Evolutionary conservation across 345 rosid genomes (phyloP).

Genomic region (Corchorus capsularis): DNA sequence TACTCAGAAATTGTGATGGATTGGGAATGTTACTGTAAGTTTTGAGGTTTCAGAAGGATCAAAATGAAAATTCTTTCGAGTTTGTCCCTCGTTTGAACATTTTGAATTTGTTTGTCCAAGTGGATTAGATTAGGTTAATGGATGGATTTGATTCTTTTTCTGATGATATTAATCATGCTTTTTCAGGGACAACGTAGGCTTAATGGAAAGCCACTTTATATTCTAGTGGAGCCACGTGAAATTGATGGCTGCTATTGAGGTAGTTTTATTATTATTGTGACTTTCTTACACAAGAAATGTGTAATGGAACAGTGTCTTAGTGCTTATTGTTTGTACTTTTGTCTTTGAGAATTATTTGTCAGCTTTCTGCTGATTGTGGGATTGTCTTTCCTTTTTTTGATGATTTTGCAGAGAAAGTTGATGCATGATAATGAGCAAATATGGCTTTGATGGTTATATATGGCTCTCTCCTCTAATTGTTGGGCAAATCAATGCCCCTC

Average conservation of each 20-base stretch:
- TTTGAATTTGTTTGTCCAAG: not conserved
- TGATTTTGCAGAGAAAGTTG: not conserved
- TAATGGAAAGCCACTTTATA: conserved; percentile 69
- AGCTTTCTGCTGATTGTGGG: too few relatives aligned
- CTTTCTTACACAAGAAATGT: not conserved
- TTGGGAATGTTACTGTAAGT: not conserved
- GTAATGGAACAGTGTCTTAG: not conserved
- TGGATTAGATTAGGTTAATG: not conserved
- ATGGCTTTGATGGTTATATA: not conserved
- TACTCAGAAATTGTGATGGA: not conserved
- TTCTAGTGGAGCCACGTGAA: conserved; percentile 77
- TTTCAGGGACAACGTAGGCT: conserved; percentile 72
- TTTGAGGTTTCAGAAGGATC: not conserved
- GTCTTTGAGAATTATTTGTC: too few relatives aligned
- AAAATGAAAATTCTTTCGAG: not conserved
- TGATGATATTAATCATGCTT: not conserved
- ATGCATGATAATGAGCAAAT: not conserved
- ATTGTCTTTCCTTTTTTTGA: not conserved
- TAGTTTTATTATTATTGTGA: not conserved
- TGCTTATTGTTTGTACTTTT: too few relatives aligned
- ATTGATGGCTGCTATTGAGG: conserved; percentile 21
- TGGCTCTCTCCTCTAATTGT: not conserved
- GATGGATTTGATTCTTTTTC: not conserved
- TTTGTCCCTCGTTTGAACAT: not conserved
- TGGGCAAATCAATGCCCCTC: not conserved